A percentile compares a stretch with the other conserved stretches of the same genome.
These are phyloP conservation scores for Dothidotthia symphoricarpi DNA, from an alignment of 2,329 filamentous ascomycete genomes.

Conservation along the genomic window DNA sequence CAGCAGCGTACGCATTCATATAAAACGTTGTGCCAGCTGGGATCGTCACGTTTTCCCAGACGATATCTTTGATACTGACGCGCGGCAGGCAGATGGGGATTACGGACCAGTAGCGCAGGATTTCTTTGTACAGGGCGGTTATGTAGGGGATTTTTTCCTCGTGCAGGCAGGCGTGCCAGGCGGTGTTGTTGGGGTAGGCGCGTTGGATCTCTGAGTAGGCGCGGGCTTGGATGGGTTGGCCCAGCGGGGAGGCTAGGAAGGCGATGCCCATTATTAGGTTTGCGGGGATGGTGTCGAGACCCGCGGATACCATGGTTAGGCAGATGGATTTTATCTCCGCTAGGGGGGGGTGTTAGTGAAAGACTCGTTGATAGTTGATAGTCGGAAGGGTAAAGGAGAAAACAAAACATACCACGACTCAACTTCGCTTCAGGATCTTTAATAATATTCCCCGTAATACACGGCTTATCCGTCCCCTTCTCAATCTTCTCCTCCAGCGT, in stretches of 20 bases:
- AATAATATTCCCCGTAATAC: constrained; percentile 68
- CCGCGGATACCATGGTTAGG: constrained; percentile 77
- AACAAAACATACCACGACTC: constrained; percentile 55
- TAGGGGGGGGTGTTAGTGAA: constrained; percentile 34
- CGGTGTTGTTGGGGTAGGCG: constrained; percentile 69
- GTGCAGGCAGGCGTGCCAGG: constrained; percentile 70
- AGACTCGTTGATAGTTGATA: neutral
- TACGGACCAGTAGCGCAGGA: constrained; percentile 74
- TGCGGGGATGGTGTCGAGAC: constrained; percentile 76
- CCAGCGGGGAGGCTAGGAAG: constrained; percentile 66
- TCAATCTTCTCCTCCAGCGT: constrained; percentile 61
- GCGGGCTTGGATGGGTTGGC: constrained; percentile 67
- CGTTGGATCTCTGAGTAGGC: constrained; percentile 69
- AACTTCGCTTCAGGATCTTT: constrained; percentile 69
- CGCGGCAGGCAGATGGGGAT: constrained; percentile 76
- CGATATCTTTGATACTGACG: constrained; percentile 68
- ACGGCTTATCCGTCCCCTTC: constrained; percentile 64
- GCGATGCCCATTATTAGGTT: constrained; percentile 79
- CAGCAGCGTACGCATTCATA: constrained; percentile 71
- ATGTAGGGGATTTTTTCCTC: constrained; percentile 78
- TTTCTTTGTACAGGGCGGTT: constrained; percentile 75
- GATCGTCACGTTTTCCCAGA: constrained; percentile 65
- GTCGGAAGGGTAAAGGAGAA: constrained; percentile 1
- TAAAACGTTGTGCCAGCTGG: constrained; percentile 77
- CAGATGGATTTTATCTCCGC: constrained; percentile 78